Conservation (phyloP, 108 stramenopile genomes). For the Skeletonema menzelii region DNA sequence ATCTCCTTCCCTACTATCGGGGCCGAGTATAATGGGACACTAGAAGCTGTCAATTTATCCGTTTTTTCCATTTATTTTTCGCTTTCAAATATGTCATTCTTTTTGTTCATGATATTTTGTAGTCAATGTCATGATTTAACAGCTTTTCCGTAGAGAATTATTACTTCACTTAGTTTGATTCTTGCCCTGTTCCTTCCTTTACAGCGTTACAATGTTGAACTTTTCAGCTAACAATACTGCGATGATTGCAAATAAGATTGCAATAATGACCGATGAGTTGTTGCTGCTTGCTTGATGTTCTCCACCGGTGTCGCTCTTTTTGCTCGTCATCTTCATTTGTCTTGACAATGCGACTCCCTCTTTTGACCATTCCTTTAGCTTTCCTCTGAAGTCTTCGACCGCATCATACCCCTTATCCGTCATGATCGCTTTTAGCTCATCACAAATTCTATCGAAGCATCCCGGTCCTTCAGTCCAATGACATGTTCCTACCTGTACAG, state of each 20-base stretch:
- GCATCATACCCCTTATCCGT: constrained; percentile 65
- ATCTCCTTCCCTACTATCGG: too few species aligned
- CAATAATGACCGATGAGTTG: constrained; percentile 35
- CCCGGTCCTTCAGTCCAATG: constrained; percentile 91
- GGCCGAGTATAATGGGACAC: too few species aligned
- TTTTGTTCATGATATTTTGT: too few species aligned
- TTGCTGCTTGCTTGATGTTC: not conserved
- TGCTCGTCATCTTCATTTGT: constrained; percentile 43
- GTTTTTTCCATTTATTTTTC: too few species aligned
- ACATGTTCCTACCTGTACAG: constrained; percentile 91
- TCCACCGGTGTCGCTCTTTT: constrained; percentile 6
- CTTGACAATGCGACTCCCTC: constrained; percentile 72
- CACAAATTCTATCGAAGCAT: constrained; percentile 90
- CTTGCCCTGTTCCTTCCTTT: not conserved
- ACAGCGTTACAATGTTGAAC: constrained; percentile 41
- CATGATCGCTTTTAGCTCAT: constrained; percentile 69
- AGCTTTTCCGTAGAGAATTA: too few species aligned
- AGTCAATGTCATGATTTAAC: too few species aligned
- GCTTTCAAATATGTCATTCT: too few species aligned
- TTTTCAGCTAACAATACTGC: constrained; percentile 71
- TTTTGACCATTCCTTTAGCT: constrained; percentile 84
- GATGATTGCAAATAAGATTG: constrained; percentile 57
- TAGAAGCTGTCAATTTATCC: too few species aligned
- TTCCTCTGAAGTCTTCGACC: constrained; percentile 77
- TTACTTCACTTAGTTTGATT: not conserved